Evolutionary conservation across 106 monocot species (phyloP).

Genomic region (Cymbidium sinense): DNA sequence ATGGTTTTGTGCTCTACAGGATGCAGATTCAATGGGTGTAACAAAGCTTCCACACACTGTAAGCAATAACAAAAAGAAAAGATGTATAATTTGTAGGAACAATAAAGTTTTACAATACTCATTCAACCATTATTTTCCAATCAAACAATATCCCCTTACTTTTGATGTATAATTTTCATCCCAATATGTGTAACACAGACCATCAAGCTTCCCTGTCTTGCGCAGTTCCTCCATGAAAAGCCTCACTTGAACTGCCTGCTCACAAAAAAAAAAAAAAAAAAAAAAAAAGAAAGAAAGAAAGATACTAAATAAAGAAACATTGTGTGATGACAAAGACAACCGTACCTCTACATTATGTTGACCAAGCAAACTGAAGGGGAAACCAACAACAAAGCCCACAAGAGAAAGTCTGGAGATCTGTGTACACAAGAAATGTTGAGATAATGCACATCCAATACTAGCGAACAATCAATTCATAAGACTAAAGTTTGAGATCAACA

Average conservation of each 20-base stretch:
- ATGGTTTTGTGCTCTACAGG: conserved; percentile 62
- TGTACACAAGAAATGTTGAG: not conserved
- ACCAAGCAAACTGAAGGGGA: conserved; percentile 51
- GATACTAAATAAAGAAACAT: not conserved
- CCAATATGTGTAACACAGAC: conserved; percentile 70
- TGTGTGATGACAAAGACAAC: not conserved
- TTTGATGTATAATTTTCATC: conserved; percentile 88
- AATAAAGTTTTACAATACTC: not conserved
- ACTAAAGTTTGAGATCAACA: not conserved
- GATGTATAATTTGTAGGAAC: not conserved
- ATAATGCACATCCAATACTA: not conserved
- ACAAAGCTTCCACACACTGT: conserved; percentile 73
- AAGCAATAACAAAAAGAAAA: not conserved
- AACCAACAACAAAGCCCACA: conserved; percentile 69
- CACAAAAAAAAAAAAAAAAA: conserved; percentile 11
- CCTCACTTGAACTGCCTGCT: conserved; percentile 62
- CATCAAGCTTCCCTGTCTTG: conserved; percentile 59
- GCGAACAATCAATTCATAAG: not conserved
- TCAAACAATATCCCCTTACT: conserved; percentile 26
- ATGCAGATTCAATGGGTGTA: conserved; percentile 63
- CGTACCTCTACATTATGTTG: conserved; percentile 45
- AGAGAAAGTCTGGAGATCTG: conserved; percentile 60
- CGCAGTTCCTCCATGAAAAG: conserved; percentile 63
- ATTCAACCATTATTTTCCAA: not conserved
- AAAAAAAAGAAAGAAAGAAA: not conserved